Conservation (phyloP, 108 stramenopile species). For the Tribonema minus region DNA sequence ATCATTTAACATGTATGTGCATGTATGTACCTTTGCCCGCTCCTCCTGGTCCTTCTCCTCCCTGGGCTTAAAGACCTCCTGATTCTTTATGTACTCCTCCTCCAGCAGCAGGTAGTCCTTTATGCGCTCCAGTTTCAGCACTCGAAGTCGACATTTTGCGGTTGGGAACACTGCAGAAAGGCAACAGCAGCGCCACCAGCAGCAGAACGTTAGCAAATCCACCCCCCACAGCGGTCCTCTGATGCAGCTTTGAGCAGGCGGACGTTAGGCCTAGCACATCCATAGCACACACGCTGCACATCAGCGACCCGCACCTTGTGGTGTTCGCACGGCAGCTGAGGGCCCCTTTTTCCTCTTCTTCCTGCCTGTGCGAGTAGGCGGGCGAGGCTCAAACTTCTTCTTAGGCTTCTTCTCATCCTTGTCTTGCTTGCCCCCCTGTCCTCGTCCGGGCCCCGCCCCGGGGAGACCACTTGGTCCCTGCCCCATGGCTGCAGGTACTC, state of each 20-base stretch:
- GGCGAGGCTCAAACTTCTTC: constrained; percentile 91
- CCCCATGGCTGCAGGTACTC: too few relatives aligned
- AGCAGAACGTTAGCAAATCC: too few relatives aligned
- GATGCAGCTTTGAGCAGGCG: too few relatives aligned
- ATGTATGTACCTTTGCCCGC: constrained; percentile 67
- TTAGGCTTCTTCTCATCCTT: constrained; percentile 79
- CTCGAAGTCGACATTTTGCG: constrained; percentile 90
- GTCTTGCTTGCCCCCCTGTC: constrained; percentile 16
- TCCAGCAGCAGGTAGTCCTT: constrained; percentile 99
- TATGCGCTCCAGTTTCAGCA: constrained; percentile 93
- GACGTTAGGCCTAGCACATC: too few relatives aligned
- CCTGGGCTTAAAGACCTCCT: constrained; percentile 94
- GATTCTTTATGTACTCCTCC: constrained; percentile 97
- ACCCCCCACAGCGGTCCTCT: too few relatives aligned
- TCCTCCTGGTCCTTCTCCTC: constrained; percentile 86
- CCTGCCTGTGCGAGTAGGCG: constrained; percentile 66
- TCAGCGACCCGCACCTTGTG: constrained; percentile 57
- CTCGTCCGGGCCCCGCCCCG: constrained; percentile 10
- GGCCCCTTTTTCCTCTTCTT: constrained; percentile 89
- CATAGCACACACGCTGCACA: too few relatives aligned
- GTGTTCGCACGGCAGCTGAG: constrained; percentile 58
- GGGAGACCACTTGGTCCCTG: constrained; percentile 38
- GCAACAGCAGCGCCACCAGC: constrained; percentile 61
- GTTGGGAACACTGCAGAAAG: constrained; percentile 72
- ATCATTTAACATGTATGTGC: neutral